Evolutionary conservation across 2,329 filamentous ascomycete genomes (phyloP), one percentile per base, ranked within the genome.

Genomic region (Aureobasidium sp.): DNA sequence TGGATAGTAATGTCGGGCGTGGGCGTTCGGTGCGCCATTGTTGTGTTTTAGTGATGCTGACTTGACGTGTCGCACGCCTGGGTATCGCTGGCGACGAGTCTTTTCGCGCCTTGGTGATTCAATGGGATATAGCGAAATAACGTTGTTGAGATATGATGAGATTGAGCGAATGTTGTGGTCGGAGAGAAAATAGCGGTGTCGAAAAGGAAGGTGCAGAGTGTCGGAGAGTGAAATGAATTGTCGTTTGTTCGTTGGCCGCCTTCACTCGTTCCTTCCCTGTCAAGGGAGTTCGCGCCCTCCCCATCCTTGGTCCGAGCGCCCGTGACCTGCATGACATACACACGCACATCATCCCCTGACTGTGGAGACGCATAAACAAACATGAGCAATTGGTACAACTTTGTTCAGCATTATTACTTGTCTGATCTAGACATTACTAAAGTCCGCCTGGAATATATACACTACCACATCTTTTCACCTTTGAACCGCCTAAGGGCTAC

Each of bases 231-330:
- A 48, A 59, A 48, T 48, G 55, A 59, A 57, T 44, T n/a, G 55
- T 59, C 42, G 55, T 59, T 59, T 59, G 55, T 15, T 29, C 42
- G 55, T 59, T 59, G 44, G 42, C 22, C 42, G 42, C 45, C 55
- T 45, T 39, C 31, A 42, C 41, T 48, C 31, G 31, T 34, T 29
- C 37, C 37, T 27, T 45, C 41, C 37, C 27, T 42, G 20, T 34
- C 17, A n/a, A 27, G 34, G 22, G 27, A 39, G 22, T 55, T 37
- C 36, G 36, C 31, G 45, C 51, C 3, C 12, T n/a, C 41, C 25
- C 36, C 20, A 17, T 4, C 29, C 0, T 2, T 41, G 47, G 47
- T 36, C 47, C 29, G 47, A 51, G 47, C 47, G 47, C n/a, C n/a
- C 17, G 36, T 34, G 8, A 31, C 47, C 15, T 36, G 47, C 47